Evolutionary conservation across 352 stramenopile genomes (phyloP).

Genomic region (Globisporangium megalacanthum): DNA sequence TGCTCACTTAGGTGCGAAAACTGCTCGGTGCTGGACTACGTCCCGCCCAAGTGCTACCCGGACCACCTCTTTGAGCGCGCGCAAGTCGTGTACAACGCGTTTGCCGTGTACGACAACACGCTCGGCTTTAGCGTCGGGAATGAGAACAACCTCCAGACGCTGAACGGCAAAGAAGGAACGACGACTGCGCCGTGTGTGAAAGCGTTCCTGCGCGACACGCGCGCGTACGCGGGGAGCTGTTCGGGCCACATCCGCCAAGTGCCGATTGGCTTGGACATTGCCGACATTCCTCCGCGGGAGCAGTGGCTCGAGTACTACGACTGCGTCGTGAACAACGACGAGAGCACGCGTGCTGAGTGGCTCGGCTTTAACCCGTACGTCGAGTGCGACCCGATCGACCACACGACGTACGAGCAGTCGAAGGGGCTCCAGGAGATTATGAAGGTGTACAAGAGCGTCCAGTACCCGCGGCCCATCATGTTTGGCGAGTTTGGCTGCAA

Average conservation of each 20-base stretch:
- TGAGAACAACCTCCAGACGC: conserved; percentile 41
- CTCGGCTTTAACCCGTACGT: conserved; percentile 56
- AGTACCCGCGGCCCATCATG: conserved; percentile 40
- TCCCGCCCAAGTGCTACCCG: conserved; percentile 40
- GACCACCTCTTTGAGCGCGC: conserved; percentile 30
- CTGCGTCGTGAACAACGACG: conserved; percentile 31
- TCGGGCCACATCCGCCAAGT: conserved; percentile 24
- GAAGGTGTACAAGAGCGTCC: conserved; percentile 29
- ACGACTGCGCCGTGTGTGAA: conserved; percentile 42
- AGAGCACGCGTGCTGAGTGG: conserved; percentile 36
- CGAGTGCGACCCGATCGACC: conserved; percentile 36
- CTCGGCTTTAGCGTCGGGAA: conserved; percentile 45
- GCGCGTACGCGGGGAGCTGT: conserved; percentile 37
- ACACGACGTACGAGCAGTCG: conserved; percentile 33
- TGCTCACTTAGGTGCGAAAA: too few species aligned
- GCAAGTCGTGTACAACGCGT: conserved; percentile 48
- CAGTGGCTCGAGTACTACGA: conserved; percentile 44
- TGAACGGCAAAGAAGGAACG: conserved; percentile 15
- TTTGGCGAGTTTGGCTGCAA: conserved; percentile 60
- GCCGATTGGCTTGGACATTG: conserved; percentile 42
- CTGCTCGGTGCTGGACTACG: conserved; percentile 28
- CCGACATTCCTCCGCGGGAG: conserved; percentile 33
- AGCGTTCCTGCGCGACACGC: conserved; percentile 36
- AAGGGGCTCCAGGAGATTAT: conserved; percentile 37
- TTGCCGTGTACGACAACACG: conserved; percentile 53